A percentile compares a stretch with the other conserved stretches of the same genome.
Conservation (phyloP, 2,329 filamentous ascomycete species). For the Botrytis byssoidea region DNA sequence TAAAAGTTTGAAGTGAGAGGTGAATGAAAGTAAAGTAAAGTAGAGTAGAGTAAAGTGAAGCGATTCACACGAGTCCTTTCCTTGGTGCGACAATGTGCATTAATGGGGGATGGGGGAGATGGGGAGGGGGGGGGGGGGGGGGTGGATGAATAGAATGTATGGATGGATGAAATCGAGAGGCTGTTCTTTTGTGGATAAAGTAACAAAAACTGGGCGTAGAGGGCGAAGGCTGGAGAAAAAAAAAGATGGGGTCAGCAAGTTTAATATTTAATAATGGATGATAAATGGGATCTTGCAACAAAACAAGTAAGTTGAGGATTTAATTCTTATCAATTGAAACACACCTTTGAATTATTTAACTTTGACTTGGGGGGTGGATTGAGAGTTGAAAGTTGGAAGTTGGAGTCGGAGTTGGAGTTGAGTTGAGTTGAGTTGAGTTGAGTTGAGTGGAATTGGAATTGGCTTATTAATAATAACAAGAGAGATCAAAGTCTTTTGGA, state of each 20-base stretch:
- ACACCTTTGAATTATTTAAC: background rate
- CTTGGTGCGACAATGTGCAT: background rate
- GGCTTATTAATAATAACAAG: no score
- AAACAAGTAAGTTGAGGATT: background rate
- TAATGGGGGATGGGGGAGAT: background rate
- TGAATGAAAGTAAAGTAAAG: background rate
- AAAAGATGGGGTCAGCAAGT: conserved; percentile 4
- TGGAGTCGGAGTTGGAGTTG: background rate
- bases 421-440: background rate
- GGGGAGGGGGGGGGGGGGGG: background rate
- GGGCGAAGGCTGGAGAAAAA: conserved; percentile 5
- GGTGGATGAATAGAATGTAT: background rate
- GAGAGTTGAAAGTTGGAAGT: background rate
- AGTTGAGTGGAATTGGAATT: background rate
- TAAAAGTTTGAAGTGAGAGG: background rate
- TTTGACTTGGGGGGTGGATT: background rate
- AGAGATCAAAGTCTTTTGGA: background rate
- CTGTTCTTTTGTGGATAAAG: conserved; percentile 15
- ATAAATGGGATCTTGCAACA: background rate
- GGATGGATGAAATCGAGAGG: conserved; percentile 1
- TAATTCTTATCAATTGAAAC: background rate
- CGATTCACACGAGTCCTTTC: conserved; percentile 1
- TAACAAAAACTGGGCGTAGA: background rate
- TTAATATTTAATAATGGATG: background rate
- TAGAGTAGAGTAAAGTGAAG: background rate